Base-by-base conservation (phyloP, 495 filamentous ascomycete genomes). In the Daldinia vernicosa region DNA sequence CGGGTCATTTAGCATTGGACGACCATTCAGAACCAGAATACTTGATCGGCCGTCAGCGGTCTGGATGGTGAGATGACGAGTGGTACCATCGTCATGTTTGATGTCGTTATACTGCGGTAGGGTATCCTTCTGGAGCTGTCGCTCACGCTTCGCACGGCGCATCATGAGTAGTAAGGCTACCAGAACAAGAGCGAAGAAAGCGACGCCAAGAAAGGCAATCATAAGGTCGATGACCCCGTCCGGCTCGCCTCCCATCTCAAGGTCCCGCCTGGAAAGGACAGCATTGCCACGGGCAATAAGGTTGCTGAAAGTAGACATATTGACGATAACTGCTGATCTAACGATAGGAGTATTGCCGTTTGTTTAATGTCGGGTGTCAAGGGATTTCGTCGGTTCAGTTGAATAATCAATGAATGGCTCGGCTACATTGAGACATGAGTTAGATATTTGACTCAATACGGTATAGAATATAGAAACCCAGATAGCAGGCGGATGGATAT, bases 121-220 rank as follows among this genome's bases (percentile, higher is more conserved):
- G 58, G 80, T 84, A 70, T 82, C 78, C 72, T 69, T 77, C 75
- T 89, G 88, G 76, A 87, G 70, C 62, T 78, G 75, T 58, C 74
- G 77, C 71, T 79, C 75, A 19, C 75, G 78, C 62, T 77, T 78
- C 27, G 69, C 85, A 71, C 88, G 86, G 77, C 91, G 91, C 64
- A 99, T 80, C 66, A 93, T 71, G 43, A 93, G 80, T 37, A 98
- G 89, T 17, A 81, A 80, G 58, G 84, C 89, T 47, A 91, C 84
- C 33, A 93, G 83, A 47, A 86, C 70, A 57, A 97, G 82, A 51
- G 84, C 88, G 72, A 93, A 76, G 66, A 93, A 84, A 70, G 93
- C 78, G 30, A 99, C 83, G 67, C 90, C 89, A 60, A 98, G 81
- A 15, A 98, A 89, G 32, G 88, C 86, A 74, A 97, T 93, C 69